phyloP scores from a whole-genome alignment of 2,329 filamentous ascomycete species.

The Beauveria sp. region DNA sequence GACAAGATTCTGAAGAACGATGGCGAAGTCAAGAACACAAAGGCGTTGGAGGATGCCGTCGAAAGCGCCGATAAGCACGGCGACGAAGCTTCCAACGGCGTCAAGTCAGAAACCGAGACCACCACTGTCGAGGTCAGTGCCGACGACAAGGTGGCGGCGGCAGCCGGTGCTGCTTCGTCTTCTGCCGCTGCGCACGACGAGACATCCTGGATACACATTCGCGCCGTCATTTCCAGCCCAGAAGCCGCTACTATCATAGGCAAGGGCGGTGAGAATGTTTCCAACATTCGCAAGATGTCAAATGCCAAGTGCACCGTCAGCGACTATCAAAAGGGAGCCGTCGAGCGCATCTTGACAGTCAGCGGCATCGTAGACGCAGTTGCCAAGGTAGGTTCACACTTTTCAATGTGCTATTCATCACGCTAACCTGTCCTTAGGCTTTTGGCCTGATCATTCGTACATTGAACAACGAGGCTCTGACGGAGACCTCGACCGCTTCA shows the following conservation, averaged over 20 bases:
- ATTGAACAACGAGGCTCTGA: slow-evolving; percentile 90
- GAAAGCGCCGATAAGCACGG: slow-evolving; percentile 41
- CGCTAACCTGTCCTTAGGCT: slow-evolving; percentile 49
- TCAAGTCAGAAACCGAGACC: slow-evolving; percentile 52
- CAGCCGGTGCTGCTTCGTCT: slow-evolving; percentile 28
- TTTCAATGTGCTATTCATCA: background rate
- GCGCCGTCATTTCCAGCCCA: slow-evolving; percentile 92
- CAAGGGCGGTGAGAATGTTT: slow-evolving; percentile 97
- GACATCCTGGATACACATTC: slow-evolving; percentile 92
- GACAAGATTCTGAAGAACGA: slow-evolving; percentile 80
- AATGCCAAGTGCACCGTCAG: slow-evolving; percentile 98
- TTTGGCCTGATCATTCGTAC: slow-evolving; percentile 98
- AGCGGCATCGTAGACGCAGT: slow-evolving; percentile 94
- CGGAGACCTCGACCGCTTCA: slow-evolving; percentile 78
- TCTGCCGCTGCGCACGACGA: slow-evolving; percentile 66
- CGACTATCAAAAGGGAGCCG: slow-evolving; percentile 93
- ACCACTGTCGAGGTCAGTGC: slow-evolving; percentile 45
- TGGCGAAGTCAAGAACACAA: slow-evolving; percentile 42
- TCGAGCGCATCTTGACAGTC: slow-evolving; percentile 95
- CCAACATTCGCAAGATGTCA: slow-evolving; percentile 88
- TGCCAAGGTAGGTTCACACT: slow-evolving; percentile 67
- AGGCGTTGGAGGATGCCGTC: slow-evolving; percentile 23
- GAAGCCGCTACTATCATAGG: slow-evolving; percentile 97
- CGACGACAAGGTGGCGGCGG: slow-evolving; percentile 39
- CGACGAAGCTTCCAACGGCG: slow-evolving; percentile 41